Base-by-base conservation (phyloP, 2,329 filamentous ascomycete species). In the Pleoardoris graminearum region DNA sequence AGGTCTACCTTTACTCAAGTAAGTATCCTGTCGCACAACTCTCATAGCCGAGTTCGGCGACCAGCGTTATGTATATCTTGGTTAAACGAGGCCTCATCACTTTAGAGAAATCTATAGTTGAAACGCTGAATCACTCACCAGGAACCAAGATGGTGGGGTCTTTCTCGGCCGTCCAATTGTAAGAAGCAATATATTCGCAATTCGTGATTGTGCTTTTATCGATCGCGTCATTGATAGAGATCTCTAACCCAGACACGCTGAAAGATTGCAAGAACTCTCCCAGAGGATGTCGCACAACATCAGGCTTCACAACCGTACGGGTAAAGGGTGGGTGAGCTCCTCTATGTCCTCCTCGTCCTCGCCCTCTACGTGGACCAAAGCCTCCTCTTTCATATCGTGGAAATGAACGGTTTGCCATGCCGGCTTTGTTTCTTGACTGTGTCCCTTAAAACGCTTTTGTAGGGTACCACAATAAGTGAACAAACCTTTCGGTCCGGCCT, bases 161-260 rank as follows among this genome's bases (percentile, higher is more conserved):
- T 29, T 63, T 53, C 23, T 71, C 48, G 17, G 62, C 68, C 4
- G 80, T 30, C 80, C 80, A 83, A 58, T 79, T 83, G 69, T 81
- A 84, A 0, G 81, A 83, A 17, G 77, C 75, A 25, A 82, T 59
- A 61, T 77, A 77, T 35, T 75, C 51, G 54, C 70, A 71, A 43
- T 76, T 59, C 7, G 59, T 66, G 50, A 81, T 80, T 6, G 53
- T 59, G 0, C 65, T 33, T 32, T 32, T 7, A 3, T 42, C n/a
- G 14, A 11, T 2, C 6, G 36, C 4, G n/a, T 21, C 27, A 2
- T 39, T 23, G 3, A 32, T 14, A 3, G 16, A 19, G 7, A 25
- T 6, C 7, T 47, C 48, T 7, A 68, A 50, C 23, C 63, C 54
- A 14, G 55, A 50, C 7, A 17, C 44, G 4, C 32, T 51, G 17